Evolutionary conservation across 2,329 filamentous ascomycete genomes (phyloP).

Genomic region (Penicillium polonicum): DNA sequence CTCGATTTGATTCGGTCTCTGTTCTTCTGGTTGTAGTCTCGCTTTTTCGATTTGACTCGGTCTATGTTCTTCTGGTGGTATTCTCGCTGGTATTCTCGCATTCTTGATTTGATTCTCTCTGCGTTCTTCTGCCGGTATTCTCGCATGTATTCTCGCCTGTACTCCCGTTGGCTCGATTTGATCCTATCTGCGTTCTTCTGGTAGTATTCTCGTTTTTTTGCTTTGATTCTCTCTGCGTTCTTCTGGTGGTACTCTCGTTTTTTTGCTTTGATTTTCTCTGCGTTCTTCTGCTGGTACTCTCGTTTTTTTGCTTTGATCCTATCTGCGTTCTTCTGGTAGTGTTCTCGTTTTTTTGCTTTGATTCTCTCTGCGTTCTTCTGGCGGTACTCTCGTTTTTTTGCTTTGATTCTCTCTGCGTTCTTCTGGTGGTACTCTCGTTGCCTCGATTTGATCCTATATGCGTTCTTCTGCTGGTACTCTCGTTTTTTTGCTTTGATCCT

Average conservation of each 20-base stretch:
- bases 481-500: no score
- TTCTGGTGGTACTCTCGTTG: neutral
- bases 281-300: no score
- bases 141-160: no score
- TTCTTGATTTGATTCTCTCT: neutral
- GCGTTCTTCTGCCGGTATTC: neutral
- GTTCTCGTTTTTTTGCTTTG: accelerated
- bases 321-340: neutral
- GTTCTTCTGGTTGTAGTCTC: neutral
- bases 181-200: neutral
- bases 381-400: no score
- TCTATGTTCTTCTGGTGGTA: neutral
- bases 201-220: accelerated
- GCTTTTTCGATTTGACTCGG: accelerated
- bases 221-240: neutral
- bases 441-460: neutral
- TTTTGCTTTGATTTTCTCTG: no score
- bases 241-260: accelerated
- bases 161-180: neutral
- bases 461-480: neutral
- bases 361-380: no score
- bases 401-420: no score
- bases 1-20: neutral
- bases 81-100: no score
- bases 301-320: accelerated